A percentile compares a stretch with the other conserved stretches of the same genome.
These are phyloP conservation scores for Voacanga thouarsii DNA, from an alignment of 257 asterid species.

Conservation along the genomic window DNA sequence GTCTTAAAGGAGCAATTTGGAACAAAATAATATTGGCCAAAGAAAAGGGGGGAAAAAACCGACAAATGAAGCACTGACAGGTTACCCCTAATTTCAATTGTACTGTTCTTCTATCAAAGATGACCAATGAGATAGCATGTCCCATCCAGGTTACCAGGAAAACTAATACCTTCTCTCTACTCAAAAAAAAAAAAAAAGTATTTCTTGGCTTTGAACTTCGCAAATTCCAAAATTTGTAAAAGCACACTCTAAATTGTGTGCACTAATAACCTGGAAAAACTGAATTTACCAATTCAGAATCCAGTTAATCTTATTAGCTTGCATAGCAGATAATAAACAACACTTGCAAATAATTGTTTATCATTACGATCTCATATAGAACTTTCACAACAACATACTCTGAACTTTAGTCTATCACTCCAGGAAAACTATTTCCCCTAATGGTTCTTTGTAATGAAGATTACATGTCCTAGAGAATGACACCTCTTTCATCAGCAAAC, in stretches of 20 bases:
- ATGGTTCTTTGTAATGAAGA: not conserved
- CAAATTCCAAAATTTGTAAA: not conserved
- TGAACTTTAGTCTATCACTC: not conserved
- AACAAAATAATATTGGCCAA: not conserved
- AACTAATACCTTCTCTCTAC: not conserved
- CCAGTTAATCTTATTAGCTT: too few species aligned
- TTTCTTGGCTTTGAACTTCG: not conserved
- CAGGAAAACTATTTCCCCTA: too few species aligned
- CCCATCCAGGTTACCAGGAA: not conserved
- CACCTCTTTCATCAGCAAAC: not conserved
- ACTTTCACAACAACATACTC: not conserved
- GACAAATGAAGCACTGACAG: not conserved
- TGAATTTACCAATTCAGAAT: not conserved
- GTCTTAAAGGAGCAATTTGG: not conserved
- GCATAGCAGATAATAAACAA: not conserved
- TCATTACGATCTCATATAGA: not conserved
- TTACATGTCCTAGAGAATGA: not conserved
- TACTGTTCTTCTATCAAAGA: not conserved
- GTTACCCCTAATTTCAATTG: not conserved
- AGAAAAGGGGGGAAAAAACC: too few species aligned
- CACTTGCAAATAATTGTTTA: not conserved
- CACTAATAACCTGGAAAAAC: not conserved
- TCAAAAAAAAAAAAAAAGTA: not conserved
- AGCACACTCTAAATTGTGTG: not conserved
- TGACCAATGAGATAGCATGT: not conserved